Evolutionary conservation across 2,329 filamentous ascomycete species (phyloP).

Genomic region (Ophiostoma fasciatum): DNA sequence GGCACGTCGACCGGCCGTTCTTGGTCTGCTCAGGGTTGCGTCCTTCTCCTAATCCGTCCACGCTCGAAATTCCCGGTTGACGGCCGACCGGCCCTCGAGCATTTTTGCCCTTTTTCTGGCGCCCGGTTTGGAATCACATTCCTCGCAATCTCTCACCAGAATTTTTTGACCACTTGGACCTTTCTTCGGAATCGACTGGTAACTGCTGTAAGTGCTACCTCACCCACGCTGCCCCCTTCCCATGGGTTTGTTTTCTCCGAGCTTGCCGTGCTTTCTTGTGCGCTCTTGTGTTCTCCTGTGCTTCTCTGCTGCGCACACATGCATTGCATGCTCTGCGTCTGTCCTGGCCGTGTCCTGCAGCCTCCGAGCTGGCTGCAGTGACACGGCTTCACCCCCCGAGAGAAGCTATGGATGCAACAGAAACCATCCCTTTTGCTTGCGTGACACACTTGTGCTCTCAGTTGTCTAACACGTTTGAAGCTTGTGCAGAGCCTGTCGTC

Average conservation of each 20-base stretch:
- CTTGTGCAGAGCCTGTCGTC: too few species aligned
- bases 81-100: not conserved
- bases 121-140: too few species aligned
- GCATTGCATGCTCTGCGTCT: too few species aligned
- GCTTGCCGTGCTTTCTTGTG: not conserved
- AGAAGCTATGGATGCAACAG: not conserved
- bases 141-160: not conserved
- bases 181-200: not conserved
- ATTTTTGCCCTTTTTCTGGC: not conserved
- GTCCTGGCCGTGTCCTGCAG: too few species aligned
- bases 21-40: constrained; percentile 4
- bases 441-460: not conserved
- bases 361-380: not conserved
- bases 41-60: not conserved
- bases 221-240: not conserved
- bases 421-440: not conserved
- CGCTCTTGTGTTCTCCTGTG: not conserved
- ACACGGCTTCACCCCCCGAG: not conserved
- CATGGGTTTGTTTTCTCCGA: not conserved
- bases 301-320: too few species aligned
- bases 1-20: not conserved
- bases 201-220: too few species aligned
- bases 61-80: constrained; percentile 1
- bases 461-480: too few species aligned
- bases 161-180: not conserved